A percentile compares a stretch with the other conserved stretches of the same genome.
phyloP scores from a whole-genome alignment of 768 basidiomycete species.

The Russula brevipes region DNA sequence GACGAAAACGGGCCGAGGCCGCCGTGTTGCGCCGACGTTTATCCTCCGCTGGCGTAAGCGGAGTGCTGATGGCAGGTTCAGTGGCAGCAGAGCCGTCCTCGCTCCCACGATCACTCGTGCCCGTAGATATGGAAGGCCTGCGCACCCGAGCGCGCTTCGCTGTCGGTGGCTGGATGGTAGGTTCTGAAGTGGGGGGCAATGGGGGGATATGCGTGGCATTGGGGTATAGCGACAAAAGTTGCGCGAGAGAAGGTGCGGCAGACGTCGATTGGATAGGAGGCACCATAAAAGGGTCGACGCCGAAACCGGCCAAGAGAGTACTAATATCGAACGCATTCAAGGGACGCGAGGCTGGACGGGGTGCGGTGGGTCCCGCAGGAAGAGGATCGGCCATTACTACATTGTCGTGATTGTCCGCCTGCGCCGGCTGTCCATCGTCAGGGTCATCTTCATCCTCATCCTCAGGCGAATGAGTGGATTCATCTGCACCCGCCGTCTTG shows the following conservation, averaged over 20 bases:
- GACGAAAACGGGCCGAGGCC: slow-evolving; percentile 85
- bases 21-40: slow-evolving; percentile 93
- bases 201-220: slow-evolving; percentile 22
- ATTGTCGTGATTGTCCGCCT: slow-evolving; percentile 55
- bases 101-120: slow-evolving; percentile 31
- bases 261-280: slow-evolving; percentile 32
- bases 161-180: slow-evolving; percentile 2
- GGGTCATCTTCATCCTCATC: slow-evolving; percentile 34
- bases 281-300: slow-evolving; percentile 41
- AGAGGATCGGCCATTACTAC: slow-evolving; percentile 48
- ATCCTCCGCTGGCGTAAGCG: slow-evolving; percentile 65
- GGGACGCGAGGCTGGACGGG: slow-evolving; percentile 32
- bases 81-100: slow-evolving; percentile 29
- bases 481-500: slow-evolving; percentile 29
- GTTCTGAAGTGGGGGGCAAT: slow-evolving; percentile 24
- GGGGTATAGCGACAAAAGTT: slow-evolving; percentile 60
- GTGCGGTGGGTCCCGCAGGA: slow-evolving; percentile 27
- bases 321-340: slow-evolving; percentile 41
- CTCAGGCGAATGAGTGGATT: slow-evolving; percentile 23
- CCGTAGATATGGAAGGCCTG: slow-evolving; percentile 41
- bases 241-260: slow-evolving; percentile 54
- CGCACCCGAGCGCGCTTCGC: slow-evolving; percentile 33
- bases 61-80: slow-evolving; percentile 24
- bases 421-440: slow-evolving; percentile 31
- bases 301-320: slow-evolving; percentile 35